These are phyloP conservation scores for Anethum foeniculum DNA, from an alignment of 140 eudicot genomes.

Conservation along the genomic window DNA sequence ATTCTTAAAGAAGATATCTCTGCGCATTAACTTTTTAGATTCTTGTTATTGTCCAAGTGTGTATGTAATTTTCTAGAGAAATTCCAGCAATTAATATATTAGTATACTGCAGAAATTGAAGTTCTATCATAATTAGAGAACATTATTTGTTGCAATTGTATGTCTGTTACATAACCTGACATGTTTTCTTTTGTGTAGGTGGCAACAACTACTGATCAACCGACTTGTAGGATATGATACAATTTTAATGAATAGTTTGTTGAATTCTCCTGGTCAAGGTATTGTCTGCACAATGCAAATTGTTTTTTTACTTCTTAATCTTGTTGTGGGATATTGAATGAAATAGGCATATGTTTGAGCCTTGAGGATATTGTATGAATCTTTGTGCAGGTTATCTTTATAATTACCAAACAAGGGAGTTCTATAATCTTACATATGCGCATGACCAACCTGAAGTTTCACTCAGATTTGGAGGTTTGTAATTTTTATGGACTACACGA, in stretches of 20 bases:
- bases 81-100: background rate
- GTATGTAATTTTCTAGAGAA: background rate
- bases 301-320: background rate
- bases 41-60: background rate
- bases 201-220: conserved; percentile 98
- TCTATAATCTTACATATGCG: conserved; percentile 89
- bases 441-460: conserved; percentile 92
- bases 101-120: background rate
- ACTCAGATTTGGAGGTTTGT: conserved; percentile 73
- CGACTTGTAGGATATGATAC: conserved; percentile 97
- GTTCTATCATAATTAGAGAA: background rate
- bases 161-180: background rate
- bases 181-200: conserved; percentile 42
- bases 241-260: conserved; percentile 89
- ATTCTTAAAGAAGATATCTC: background rate
- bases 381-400: conserved; percentile 77
- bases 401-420: conserved; percentile 92
- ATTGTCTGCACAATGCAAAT: background rate
- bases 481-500: background rate
- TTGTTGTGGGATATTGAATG: background rate
- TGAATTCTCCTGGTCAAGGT: conserved; percentile 95
- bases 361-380: conserved; percentile 9
- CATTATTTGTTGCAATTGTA: background rate
- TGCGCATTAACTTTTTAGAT: background rate
- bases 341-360: conserved; percentile 3